phyloP scores from a whole-genome alignment of 1,284 basidiomycete genomes.

The Ustilago crameri region DNA sequence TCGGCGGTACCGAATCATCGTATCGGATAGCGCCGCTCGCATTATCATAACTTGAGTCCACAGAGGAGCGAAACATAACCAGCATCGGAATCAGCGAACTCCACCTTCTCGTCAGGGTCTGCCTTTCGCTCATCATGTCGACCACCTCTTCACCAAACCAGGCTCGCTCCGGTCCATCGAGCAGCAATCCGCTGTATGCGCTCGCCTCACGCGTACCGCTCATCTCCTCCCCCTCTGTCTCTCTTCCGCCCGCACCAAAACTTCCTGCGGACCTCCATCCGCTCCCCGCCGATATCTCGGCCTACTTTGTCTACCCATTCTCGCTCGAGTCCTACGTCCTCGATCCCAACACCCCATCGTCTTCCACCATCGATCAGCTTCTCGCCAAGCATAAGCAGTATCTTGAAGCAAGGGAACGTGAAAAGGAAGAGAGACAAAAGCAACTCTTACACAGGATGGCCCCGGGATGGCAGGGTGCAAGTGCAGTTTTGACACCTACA shows the following conservation, averaged over 20 bases:
- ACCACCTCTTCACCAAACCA: neutral
- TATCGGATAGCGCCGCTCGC: too few relatives aligned
- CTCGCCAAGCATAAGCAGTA: conserved; percentile 31
- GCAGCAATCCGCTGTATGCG: conserved; percentile 41
- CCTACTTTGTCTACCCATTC: conserved; percentile 63
- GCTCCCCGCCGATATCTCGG: conserved; percentile 50
- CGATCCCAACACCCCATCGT: conserved; percentile 35
- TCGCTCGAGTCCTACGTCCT: conserved; percentile 57
- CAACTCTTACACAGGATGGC: conserved; percentile 32
- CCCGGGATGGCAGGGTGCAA: conserved; percentile 27
- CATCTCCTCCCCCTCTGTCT: conserved; percentile 54
- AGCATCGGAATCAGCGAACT: too few relatives aligned
- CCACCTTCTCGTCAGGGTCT: too few relatives aligned
- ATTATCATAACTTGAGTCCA: too few relatives aligned
- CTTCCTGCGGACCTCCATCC: conserved; percentile 52
- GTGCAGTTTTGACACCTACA: conserved; percentile 27
- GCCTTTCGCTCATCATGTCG: conserved; percentile 6
- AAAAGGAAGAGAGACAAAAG: conserved; percentile 18
- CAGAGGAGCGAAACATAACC: too few relatives aligned
- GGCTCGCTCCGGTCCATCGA: neutral
- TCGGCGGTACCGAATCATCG: too few relatives aligned
- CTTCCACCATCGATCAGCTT: conserved; percentile 27
- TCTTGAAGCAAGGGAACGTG: conserved; percentile 20
- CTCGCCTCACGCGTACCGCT: conserved; percentile 50
- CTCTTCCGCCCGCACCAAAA: conserved; percentile 30